phyloP scores from a whole-genome alignment of 2,329 filamentous ascomycete genomes.

The Epichloe sp. region DNA sequence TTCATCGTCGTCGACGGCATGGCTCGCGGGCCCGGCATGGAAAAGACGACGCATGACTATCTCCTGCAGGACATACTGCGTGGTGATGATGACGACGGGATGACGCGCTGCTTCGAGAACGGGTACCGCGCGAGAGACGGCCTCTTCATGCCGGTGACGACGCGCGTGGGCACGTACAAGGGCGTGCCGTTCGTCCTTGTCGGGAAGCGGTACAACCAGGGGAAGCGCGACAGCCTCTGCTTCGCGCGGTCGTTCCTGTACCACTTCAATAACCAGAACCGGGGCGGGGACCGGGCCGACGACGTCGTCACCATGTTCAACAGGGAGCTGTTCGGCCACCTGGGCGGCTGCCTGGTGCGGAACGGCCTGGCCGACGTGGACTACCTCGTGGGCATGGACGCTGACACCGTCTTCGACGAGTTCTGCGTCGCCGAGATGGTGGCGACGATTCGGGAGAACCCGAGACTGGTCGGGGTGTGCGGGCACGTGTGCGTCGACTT shows the following conservation, averaged over 20 bases:
- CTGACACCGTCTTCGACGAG: slow-evolving; percentile 32
- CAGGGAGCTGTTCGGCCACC: slow-evolving; percentile 27
- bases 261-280: slow-evolving; percentile 26
- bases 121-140: slow-evolving; percentile 34
- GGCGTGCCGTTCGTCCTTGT: slow-evolving; percentile 33
- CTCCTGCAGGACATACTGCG: slow-evolving; percentile 32
- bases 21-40: slow-evolving; percentile 31
- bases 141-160: slow-evolving; percentile 31
- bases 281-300: slow-evolving; percentile 18
- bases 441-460: slow-evolving; percentile 27
- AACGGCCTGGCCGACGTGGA: slow-evolving; percentile 27
- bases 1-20: slow-evolving; percentile 36
- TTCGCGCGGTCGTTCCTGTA: slow-evolving; percentile 35
- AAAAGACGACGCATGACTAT: slow-evolving; percentile 33
- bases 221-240: slow-evolving; percentile 36
- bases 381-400: slow-evolving; percentile 33
- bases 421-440: slow-evolving; percentile 32
- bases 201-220: slow-evolving; percentile 35
- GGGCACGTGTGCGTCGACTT: slow-evolving; percentile 36
- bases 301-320: slow-evolving; percentile 32
- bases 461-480: slow-evolving; percentile 32
- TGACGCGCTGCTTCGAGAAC: slow-evolving; percentile 23
- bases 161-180: slow-evolving; percentile 30
- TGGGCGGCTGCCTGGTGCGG: slow-evolving; percentile 25
- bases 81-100: slow-evolving; percentile 17